These are phyloP conservation scores for Boletus tomentosulus DNA, from an alignment of 768 basidiomycete species.

Conservation along the genomic window DNA sequence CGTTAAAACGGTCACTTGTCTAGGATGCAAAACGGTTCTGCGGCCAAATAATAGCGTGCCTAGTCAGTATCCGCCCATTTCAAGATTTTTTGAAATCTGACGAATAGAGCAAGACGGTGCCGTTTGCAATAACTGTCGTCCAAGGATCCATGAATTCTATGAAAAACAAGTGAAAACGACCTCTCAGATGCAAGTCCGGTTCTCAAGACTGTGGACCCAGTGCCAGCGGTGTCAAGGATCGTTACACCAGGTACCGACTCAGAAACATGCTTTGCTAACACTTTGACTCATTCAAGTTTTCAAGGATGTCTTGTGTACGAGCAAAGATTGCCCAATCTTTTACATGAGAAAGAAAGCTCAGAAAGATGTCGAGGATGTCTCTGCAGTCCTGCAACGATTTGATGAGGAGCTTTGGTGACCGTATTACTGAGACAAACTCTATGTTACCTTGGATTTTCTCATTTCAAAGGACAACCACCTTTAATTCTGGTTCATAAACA, in stretches of 20 bases:
- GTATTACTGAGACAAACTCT: background rate
- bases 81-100: constrained; percentile 3
- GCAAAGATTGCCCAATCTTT: constrained; percentile 97
- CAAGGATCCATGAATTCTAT: constrained; percentile 83
- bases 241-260: constrained; percentile 70
- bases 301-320: constrained; percentile 93
- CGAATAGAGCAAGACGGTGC: constrained; percentile 62
- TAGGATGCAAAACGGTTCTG: constrained; percentile 92
- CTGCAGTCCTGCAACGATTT: constrained; percentile 77
- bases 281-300: background rate
- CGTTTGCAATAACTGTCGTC: constrained; percentile 90
- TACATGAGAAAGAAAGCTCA: constrained; percentile 99
- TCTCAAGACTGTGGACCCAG: constrained; percentile 96
- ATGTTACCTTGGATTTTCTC: background rate
- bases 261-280: background rate
- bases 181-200: constrained; percentile 83
- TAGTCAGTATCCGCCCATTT: constrained; percentile 39
- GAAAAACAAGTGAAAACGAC: constrained; percentile 79
- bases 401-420: constrained; percentile 66
- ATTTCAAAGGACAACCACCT: too few relatives aligned
- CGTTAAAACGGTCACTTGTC: constrained; percentile 90
- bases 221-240: constrained; percentile 99
- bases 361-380: constrained; percentile 92
- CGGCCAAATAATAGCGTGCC: constrained; percentile 69
- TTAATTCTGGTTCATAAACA: background rate